Evolutionary conservation across 1,284 basidiomycete genomes (phyloP).

Genomic region (Vanrija humicola): DNA sequence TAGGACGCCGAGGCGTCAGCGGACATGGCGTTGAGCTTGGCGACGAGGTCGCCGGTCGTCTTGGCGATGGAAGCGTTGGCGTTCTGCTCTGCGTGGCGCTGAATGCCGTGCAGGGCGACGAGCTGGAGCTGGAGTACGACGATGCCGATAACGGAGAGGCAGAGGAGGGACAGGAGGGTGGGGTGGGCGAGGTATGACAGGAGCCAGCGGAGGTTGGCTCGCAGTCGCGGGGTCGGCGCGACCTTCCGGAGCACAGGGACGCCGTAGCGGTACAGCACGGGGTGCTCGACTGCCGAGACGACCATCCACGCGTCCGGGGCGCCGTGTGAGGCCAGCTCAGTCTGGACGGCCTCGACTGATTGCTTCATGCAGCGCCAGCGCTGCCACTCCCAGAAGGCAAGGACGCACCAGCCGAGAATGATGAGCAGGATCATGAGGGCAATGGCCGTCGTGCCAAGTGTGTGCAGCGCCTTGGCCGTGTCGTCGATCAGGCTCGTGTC

Average conservation of each 20-base stretch:
- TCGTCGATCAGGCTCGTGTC: constrained; percentile 81
- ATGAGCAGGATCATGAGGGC: constrained; percentile 57
- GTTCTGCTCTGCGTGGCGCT: constrained; percentile 59
- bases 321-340: constrained; percentile 24
- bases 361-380: constrained; percentile 37
- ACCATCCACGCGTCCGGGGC: constrained; percentile 34
- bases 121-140: constrained; percentile 83
- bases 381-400: constrained; percentile 48
- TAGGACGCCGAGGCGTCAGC: constrained; percentile 72
- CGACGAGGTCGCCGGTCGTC: constrained; percentile 68
- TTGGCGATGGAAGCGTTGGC: constrained; percentile 60
- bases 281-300: constrained; percentile 45
- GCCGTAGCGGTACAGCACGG: constrained; percentile 40
- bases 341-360: constrained; percentile 36
- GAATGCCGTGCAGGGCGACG: constrained; percentile 65
- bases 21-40: constrained; percentile 73
- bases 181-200: constrained; percentile 84
- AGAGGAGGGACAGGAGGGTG: constrained; percentile 79
- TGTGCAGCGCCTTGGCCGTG: constrained; percentile 68
- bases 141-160: constrained; percentile 86
- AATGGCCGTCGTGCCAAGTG: constrained; percentile 70
- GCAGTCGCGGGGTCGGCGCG: constrained; percentile 18
- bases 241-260: constrained; percentile 23
- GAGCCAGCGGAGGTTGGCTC: constrained; percentile 46
- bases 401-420: constrained; percentile 38